These are phyloP conservation scores for Elasticomyces elasticus DNA, from an alignment of 495 filamentous ascomycete genomes.

Conservation along the genomic window DNA sequence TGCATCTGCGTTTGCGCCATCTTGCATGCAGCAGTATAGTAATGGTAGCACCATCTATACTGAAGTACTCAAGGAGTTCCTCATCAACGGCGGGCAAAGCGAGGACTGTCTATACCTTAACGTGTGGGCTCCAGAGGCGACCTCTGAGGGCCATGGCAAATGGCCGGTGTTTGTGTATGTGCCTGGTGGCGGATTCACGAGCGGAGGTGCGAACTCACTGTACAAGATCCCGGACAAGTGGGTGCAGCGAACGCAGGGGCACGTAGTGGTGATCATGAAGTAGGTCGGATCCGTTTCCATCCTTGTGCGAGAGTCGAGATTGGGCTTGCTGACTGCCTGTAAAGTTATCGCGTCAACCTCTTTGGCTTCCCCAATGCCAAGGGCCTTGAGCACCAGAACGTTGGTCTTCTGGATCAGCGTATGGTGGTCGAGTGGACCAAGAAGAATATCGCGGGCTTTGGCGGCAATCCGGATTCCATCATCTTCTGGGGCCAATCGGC, in stretches of 20 bases:
- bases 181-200: conserved; percentile 37
- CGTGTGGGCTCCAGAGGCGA: conserved; percentile 38
- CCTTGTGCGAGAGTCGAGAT: no score
- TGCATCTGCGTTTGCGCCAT: not conserved
- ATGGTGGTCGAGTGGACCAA: conserved; percentile 33
- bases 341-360: conserved; percentile 57
- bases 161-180: conserved; percentile 43
- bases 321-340: no score
- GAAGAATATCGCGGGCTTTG: conserved; percentile 43
- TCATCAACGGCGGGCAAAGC: not conserved
- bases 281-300: no score
- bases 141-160: not conserved
- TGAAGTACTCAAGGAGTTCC: not conserved
- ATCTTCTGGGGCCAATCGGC: conserved; percentile 36
- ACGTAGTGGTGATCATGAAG: conserved; percentile 50
- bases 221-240: conserved; percentile 38
- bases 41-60: not conserved
- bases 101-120: conserved; percentile 49
- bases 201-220: conserved; percentile 35
- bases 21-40: not conserved
- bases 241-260: conserved; percentile 37
- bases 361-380: conserved; percentile 50
- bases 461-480: conserved; percentile 42
- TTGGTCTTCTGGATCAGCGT: conserved; percentile 57
- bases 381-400: conserved; percentile 27